phyloP scores from a whole-genome alignment of 177 flowering plant species.

The Vitis hybrid region DNA sequence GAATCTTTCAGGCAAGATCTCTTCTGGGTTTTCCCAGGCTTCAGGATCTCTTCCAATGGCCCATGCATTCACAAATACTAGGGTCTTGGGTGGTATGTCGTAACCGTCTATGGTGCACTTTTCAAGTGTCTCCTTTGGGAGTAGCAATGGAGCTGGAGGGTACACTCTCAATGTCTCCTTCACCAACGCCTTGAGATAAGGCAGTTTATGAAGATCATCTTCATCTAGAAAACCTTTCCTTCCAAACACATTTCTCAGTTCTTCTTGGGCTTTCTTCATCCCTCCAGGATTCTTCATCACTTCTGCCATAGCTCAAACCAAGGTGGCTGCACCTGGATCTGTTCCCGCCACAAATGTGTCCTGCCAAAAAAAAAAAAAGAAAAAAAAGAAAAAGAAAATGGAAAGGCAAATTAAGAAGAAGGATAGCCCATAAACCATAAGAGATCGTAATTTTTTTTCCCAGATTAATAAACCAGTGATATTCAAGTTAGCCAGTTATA shows the following conservation, averaged over 20 bases:
- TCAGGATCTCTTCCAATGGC: conserved; percentile 1
- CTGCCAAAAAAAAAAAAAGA: neutral
- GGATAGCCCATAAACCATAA: neutral
- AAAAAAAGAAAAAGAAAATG: no score
- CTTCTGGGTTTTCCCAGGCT: conserved; percentile 4
- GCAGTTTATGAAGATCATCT: conserved; percentile 10
- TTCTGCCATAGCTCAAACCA: conserved; percentile 16
- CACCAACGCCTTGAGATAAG: conserved; percentile 15
- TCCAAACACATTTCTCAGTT: conserved; percentile 14
- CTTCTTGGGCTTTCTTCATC: conserved; percentile 19
- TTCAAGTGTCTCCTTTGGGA: neutral
- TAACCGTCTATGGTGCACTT: neutral
- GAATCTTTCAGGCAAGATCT: conserved; percentile 8
- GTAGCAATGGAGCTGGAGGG: conserved; percentile 9
- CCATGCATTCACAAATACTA: neutral
- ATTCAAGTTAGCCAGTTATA: no score
- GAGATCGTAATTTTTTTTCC: no score
- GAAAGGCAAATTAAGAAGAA: neutral
- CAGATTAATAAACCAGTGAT: neutral
- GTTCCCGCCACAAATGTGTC: conserved; percentile 9
- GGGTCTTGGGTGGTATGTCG: neutral
- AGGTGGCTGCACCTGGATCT: neutral
- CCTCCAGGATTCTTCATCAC: conserved; percentile 9
- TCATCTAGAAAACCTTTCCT: conserved; percentile 1
- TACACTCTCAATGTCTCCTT: conserved; percentile 17